These are phyloP conservation scores for Ceratobasidium sp. DNA, from an alignment of 1,284 basidiomycete genomes.

Conservation along the genomic window DNA sequence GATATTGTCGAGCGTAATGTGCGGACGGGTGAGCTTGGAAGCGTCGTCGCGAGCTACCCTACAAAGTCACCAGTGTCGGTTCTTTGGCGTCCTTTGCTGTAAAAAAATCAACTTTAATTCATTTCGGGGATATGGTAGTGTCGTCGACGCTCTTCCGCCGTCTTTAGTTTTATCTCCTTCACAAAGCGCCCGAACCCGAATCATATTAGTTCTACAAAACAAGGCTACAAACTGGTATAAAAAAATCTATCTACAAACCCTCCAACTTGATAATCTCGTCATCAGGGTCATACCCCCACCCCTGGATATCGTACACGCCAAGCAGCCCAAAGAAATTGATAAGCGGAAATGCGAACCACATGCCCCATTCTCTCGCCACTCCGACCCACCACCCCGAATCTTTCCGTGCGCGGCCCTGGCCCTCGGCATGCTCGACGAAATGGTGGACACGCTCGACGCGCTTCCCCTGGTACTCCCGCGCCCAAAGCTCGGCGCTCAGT, in stretches of 20 bases:
- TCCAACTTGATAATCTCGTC: slow-evolving; percentile 39
- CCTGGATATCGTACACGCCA: slow-evolving; percentile 43
- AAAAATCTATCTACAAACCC: slow-evolving; percentile 21
- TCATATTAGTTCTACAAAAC: not conserved
- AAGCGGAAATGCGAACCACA: slow-evolving; percentile 37
- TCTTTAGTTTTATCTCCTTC: not conserved
- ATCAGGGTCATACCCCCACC: slow-evolving; percentile 46
- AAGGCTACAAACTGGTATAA: not conserved
- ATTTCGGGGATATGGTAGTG: not conserved
- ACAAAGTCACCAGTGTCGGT: slow-evolving; percentile 16
- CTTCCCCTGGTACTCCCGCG: slow-evolving; percentile 42
- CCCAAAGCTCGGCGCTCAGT: slow-evolving; percentile 38
- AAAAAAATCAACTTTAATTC: not conserved
- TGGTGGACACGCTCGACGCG: slow-evolving; percentile 29
- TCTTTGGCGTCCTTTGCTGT: slow-evolving; percentile 13
- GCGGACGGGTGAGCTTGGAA: slow-evolving; percentile 1
- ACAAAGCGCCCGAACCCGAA: not conserved
- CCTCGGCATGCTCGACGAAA: slow-evolving; percentile 41
- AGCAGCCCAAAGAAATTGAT: slow-evolving; percentile 35
- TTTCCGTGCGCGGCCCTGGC: slow-evolving; percentile 40
- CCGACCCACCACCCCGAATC: slow-evolving; percentile 37
- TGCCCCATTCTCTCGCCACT: slow-evolving; percentile 25
- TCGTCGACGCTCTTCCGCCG: not conserved
- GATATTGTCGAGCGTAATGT: slow-evolving; percentile 16
- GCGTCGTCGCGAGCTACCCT: slow-evolving; percentile 1